Evolutionary conservation across 139 green algal species (phyloP), one percentile per base, ranked within the genome.

Genomic region (Chlamydomonas asymmetrica): DNA sequence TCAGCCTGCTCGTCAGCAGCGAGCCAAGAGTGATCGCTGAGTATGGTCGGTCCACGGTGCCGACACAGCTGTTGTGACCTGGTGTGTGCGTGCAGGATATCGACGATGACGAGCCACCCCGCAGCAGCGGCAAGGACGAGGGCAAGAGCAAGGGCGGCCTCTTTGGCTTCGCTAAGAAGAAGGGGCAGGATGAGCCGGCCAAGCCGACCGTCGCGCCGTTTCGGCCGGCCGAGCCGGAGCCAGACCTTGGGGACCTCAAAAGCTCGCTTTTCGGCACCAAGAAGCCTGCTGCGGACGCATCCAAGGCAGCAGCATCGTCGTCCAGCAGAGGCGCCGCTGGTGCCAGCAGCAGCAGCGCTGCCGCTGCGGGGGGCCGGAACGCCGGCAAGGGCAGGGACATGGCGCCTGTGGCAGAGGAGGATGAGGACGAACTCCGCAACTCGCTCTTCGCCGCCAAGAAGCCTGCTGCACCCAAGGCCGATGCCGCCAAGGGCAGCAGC

Each of bases 241-340:
- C 60, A 40, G 45, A 40, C 22, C 40, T 76, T 29, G 70, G 67
- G 31, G 70, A 68, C 54, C 57, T 76, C 56, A 76, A 76, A 22
- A n/a, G 40, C 9, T 67, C 56, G 2, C 57, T 76, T 5, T 76
- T 76, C 5, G 29, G 40, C 40, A 68, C 56, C 39, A 76, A 68
- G 31, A 76, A 67, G 43, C 23, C 69, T 1, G 31, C 56, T 2
- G 54, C 66, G 31, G 5, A 18, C 23, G 66, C 48, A 52, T 29
- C 54, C 31, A 27, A 71, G 48, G 50, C 50, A 49, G 61, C 67
- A 41, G 59, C 41, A 29, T 32, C 56, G 10, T 61, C 71, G 2
- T 52, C 71, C 40, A 76, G 70, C 40, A 67, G 40, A 41, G 29
- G n/a, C n/a, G n/a, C n/a, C n/a, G n/a, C n/a, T n/a, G n/a, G n/a